A percentile compares a stretch with the other conserved stretches of the same genome.
phyloP scores from a whole-genome alignment of 805 yeast genomes.

The Lachancea quebecensis region DNA sequence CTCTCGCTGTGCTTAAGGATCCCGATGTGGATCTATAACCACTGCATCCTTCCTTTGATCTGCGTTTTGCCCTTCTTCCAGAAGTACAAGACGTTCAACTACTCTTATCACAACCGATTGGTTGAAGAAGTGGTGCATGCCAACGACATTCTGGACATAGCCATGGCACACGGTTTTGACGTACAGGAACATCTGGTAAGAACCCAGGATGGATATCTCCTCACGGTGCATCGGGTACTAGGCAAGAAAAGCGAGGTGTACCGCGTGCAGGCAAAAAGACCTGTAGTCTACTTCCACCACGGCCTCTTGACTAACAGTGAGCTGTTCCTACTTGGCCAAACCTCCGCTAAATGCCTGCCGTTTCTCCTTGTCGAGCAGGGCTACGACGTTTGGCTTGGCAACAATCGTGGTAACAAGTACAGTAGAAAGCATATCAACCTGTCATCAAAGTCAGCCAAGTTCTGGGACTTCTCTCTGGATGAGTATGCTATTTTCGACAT shows the following conservation, averaged over 20 bases:
- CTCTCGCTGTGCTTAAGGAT: constrained; percentile 2
- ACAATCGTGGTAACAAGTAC: constrained; percentile 55
- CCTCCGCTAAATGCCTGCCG: constrained; percentile 47
- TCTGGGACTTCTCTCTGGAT: constrained; percentile 81
- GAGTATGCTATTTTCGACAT: constrained; percentile 81
- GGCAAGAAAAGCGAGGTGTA: background rate
- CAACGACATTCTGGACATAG: constrained; percentile 43
- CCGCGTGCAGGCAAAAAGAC: constrained; percentile 10
- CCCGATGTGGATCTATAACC: constrained; percentile 4
- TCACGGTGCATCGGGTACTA: constrained; percentile 56
- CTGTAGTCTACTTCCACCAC: constrained; percentile 62
- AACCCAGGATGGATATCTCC: constrained; percentile 62
- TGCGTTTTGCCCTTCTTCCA: constrained; percentile 5
- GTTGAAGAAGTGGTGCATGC: constrained; percentile 17
- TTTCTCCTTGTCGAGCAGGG: constrained; percentile 48
- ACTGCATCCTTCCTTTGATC: constrained; percentile 1
- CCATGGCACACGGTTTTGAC: constrained; percentile 52
- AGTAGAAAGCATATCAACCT: constrained; percentile 21
- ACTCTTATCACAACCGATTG: constrained; percentile 1
- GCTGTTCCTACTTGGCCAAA: constrained; percentile 71
- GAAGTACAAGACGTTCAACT: constrained; percentile 5
- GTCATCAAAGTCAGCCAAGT: constrained; percentile 34
- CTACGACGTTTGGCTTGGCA: constrained; percentile 87
- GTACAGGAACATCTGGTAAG: constrained; percentile 60
- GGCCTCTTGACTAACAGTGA: constrained; percentile 87